These are phyloP conservation scores for Thalia dealbata DNA, from an alignment of 176 grass and related monocot genomes.

Conservation along the genomic window DNA sequence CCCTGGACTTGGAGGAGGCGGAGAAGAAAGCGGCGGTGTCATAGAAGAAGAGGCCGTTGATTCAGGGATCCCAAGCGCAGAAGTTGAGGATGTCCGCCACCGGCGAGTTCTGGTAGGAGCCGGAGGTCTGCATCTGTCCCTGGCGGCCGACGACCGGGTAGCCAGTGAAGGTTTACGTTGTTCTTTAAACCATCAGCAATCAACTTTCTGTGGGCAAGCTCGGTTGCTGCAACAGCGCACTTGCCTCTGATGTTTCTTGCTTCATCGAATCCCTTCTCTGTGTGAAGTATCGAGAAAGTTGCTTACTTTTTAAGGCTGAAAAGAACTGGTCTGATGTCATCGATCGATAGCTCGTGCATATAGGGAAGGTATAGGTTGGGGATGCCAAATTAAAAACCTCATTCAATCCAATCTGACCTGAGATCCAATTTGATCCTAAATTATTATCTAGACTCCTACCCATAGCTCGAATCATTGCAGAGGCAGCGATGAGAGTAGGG, in stretches of 20 bases:
- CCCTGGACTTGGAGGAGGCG: constrained; percentile 31
- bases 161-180: constrained; percentile 34
- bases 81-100: constrained; percentile 8
- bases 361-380: no score
- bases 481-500: constrained; percentile 24
- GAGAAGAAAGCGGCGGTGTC: constrained; percentile 73
- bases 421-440: no score
- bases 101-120: constrained; percentile 47
- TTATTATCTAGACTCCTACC: constrained; percentile 12
- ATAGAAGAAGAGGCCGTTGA: constrained; percentile 73
- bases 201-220: constrained; percentile 47
- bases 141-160: constrained; percentile 68
- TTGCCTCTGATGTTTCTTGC: constrained; percentile 32
- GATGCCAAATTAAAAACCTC: no score
- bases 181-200: constrained; percentile 47
- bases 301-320: no score
- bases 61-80: constrained; percentile 78
- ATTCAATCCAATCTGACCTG: no score
- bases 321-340: no score
- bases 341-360: no score
- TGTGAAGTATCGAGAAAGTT: no score
- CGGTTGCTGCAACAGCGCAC: constrained; percentile 29
- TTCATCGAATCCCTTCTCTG: constrained; percentile 46
- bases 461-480: constrained; percentile 25
- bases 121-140: constrained; percentile 67